Percentiles rank a stretch among this genome's conserved stretches.
Conservation (phyloP, 352 stramenopile genomes). For the Pythium grandisporangium region DNA sequence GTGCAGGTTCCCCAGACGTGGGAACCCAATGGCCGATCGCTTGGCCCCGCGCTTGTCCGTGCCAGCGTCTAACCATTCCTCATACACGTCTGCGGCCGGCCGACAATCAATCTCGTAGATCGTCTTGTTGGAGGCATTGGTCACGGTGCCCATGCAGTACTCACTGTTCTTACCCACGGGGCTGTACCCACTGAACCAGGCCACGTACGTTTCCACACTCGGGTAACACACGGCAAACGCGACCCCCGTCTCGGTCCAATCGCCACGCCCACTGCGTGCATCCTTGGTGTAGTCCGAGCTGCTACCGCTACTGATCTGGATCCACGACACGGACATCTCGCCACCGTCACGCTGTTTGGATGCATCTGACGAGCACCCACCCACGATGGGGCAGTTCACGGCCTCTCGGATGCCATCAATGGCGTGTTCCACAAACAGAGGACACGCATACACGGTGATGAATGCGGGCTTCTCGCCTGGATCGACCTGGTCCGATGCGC, state of each 20-base stretch:
- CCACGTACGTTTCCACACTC: conserved; percentile 80
- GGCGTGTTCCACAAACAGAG: conserved; percentile 72
- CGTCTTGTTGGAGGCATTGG: conserved; percentile 77
- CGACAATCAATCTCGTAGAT: conserved; percentile 85
- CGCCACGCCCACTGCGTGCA: conserved; percentile 53
- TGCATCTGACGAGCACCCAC: conserved; percentile 76
- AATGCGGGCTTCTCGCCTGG: conserved; percentile 68
- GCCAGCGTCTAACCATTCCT: conserved; percentile 78
- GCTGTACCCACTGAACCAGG: conserved; percentile 85
- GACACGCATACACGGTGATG: conserved; percentile 70
- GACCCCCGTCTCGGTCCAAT: conserved; percentile 76
- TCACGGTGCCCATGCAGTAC: conserved; percentile 81
- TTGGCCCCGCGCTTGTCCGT: conserved; percentile 69
- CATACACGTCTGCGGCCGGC: conserved; percentile 71
- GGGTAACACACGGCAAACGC: conserved; percentile 78
- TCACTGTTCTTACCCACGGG: conserved; percentile 61
- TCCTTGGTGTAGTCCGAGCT: conserved; percentile 74
- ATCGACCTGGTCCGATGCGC: conserved; percentile 44
- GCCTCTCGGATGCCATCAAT: conserved; percentile 77
- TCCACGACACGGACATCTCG: conserved; percentile 65
- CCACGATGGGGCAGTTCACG: conserved; percentile 73
- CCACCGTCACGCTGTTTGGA: conserved; percentile 52
- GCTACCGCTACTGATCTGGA: conserved; percentile 83
- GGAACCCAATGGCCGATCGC: conserved; percentile 68
- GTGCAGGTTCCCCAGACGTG: conserved; percentile 73